Conservation (phyloP, 345 rosid genomes). For the Brassica rapa region DNA sequence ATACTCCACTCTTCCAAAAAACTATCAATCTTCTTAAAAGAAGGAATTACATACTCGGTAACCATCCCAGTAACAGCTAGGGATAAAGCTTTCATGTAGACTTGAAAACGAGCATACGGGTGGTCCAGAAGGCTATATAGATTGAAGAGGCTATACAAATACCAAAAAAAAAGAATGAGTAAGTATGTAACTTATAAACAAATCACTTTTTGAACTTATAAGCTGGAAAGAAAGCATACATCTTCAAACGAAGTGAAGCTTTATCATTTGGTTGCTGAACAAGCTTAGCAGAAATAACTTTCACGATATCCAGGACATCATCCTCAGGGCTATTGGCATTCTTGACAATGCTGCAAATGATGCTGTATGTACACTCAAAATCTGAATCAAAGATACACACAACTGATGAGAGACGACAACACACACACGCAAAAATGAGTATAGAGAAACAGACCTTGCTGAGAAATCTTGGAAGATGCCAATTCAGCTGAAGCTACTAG, state of each 20-base stretch:
- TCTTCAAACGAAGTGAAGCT: constrained; percentile 84
- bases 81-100: constrained; percentile 71
- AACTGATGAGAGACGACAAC: neutral
- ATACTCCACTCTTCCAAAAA: constrained; percentile 95
- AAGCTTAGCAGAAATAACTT: constrained; percentile 69
- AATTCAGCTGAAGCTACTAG: constrained; percentile 93
- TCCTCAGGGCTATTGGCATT: constrained; percentile 62
- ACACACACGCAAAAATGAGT: neutral
- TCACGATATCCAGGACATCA: constrained; percentile 70
- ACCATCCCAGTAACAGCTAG: constrained; percentile 53
- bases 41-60: constrained; percentile 64
- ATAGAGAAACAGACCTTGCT: constrained; percentile 62
- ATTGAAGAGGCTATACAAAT: constrained; percentile 77
- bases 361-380: constrained; percentile 90
- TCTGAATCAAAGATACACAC: constrained; percentile 48
- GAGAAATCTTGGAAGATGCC: constrained; percentile 80
- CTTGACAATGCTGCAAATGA: constrained; percentile 83
- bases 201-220: neutral
- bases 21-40: constrained; percentile 76
- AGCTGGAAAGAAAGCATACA: constrained; percentile 49
- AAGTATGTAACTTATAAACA: constrained; percentile 21
- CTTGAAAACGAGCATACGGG: constrained; percentile 67
- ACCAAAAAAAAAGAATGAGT: constrained; percentile 8
- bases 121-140: constrained; percentile 81
- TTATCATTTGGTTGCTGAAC: constrained; percentile 83